Evolutionary conservation across 2,329 filamentous ascomycete species (phyloP).

Genomic region (Fusarium ramigenum): DNA sequence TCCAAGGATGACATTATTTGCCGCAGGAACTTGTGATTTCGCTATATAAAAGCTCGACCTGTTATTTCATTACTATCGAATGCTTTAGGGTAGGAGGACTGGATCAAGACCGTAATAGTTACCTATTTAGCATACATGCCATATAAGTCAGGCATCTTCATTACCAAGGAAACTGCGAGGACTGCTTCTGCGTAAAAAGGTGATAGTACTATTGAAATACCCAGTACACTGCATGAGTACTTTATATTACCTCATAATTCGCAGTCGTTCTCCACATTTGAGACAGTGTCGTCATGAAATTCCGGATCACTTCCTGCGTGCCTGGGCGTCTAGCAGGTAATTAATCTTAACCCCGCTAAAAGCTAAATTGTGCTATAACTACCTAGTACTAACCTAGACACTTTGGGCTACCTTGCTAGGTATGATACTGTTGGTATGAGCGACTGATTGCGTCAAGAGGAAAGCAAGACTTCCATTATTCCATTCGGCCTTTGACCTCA

Average conservation of each 20-base stretch:
- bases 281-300: slow-evolving; percentile 20
- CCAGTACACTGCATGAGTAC: background rate
- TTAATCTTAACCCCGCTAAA: slow-evolving; percentile 23
- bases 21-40: background rate
- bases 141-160: background rate
- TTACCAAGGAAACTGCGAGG: background rate
- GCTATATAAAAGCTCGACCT: background rate
- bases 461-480: background rate
- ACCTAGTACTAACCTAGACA: too few relatives aligned
- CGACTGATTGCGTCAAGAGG: slow-evolving; percentile 2
- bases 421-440: background rate
- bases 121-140: too few relatives aligned
- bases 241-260: background rate
- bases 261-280: slow-evolving; percentile 14
- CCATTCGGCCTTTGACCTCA: background rate
- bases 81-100: background rate
- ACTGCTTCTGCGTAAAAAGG: background rate
- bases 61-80: background rate
- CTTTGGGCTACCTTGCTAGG: background rate
- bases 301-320: background rate
- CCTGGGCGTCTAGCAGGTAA: background rate
- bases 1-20: background rate
- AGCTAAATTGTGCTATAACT: slow-evolving; percentile 1
- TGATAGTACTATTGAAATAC: background rate
- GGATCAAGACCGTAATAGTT: background rate